phyloP scores from a whole-genome alignment of 345 rosid genomes.

The Eucalyptus viminalis region DNA sequence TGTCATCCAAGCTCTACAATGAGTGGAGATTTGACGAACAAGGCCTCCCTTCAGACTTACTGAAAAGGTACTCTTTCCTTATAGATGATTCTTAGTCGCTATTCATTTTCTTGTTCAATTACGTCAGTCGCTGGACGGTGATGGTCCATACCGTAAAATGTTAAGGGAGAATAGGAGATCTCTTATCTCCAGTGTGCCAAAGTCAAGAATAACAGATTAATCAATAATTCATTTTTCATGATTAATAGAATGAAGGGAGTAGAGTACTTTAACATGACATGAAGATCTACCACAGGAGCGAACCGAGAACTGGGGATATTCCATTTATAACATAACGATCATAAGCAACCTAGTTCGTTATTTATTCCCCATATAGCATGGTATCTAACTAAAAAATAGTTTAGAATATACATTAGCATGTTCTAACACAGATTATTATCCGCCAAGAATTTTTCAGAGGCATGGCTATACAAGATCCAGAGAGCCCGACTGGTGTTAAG shows the following conservation, averaged over 20 bases:
- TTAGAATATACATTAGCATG: neutral
- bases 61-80: constrained; percentile 21
- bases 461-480: constrained; percentile 28
- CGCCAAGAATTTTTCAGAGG: constrained; percentile 15
- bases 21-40: constrained; percentile 62
- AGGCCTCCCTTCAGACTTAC: constrained; percentile 48
- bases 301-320: neutral
- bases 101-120: neutral
- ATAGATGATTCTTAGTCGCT: neutral
- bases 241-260: neutral
- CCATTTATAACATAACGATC: neutral
- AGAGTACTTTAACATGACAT: neutral
- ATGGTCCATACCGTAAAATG: neutral
- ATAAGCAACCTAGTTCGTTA: neutral
- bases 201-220: neutral
- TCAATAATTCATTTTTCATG: neutral
- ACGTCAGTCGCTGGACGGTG: neutral
- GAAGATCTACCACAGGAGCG: neutral
- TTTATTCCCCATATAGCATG: neutral
- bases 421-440: neutral
- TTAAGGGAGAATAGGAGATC: neutral
- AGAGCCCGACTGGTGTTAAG: constrained; percentile 21
- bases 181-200: neutral
- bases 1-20: constrained; percentile 45
- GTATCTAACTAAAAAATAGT: neutral